Percentiles rank a stretch among this genome's conserved stretches.
phyloP scores from a whole-genome alignment of 2,329 filamentous ascomycete genomes.

The Apiospora aurea region DNA sequence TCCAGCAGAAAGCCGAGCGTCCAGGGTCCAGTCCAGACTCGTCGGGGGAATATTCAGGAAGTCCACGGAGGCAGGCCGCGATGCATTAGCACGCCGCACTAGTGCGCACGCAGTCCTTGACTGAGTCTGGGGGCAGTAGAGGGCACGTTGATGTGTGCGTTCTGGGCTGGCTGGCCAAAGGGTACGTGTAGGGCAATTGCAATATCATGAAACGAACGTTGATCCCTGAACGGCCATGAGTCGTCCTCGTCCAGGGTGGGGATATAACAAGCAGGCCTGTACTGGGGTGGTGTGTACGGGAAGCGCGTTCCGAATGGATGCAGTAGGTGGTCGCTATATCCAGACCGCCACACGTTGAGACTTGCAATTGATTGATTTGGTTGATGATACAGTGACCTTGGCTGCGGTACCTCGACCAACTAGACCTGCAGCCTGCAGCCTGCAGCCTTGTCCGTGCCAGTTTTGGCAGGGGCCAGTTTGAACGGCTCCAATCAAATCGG shows the following conservation, averaged over 20 bases:
- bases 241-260: neutral
- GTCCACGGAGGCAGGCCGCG: constrained; percentile 14
- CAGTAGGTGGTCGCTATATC: neutral
- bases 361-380: neutral
- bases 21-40: constrained; percentile 4
- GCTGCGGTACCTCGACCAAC: neutral
- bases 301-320: neutral
- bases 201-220: neutral
- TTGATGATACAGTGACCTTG: neutral
- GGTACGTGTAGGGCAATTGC: neutral
- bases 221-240: constrained; percentile 4
- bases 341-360: neutral
- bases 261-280: neutral
- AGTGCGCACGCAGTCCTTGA: constrained; percentile 5
- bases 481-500: constrained; percentile 1
- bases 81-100: constrained; percentile 18
- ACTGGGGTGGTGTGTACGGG: neutral
- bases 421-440: constrained; percentile 20
- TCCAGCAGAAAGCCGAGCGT: neutral
- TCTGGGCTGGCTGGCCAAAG: neutral
- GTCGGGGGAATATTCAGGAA: constrained; percentile 9
- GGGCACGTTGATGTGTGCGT: neutral
- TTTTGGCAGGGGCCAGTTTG: neutral
- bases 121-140: neutral
- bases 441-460: constrained; percentile 3